Conservation (phyloP, 2,329 filamentous ascomycete species). For the Colletotrichum somersetense region DNA sequence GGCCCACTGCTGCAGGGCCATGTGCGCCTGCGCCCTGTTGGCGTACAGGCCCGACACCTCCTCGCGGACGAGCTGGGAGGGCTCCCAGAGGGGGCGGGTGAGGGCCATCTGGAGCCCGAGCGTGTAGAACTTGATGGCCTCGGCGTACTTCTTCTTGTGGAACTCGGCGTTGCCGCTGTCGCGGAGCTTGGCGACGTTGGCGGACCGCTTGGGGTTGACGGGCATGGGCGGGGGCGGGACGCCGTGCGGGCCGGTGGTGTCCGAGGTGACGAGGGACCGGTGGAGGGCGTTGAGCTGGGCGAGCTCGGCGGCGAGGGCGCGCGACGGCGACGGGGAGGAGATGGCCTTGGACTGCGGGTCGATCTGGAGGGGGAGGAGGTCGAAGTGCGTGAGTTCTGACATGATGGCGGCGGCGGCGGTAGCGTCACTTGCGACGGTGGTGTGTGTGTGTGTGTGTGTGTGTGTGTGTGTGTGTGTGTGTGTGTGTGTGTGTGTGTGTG, state of each 20-base stretch:
- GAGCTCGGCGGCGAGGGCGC: constrained; percentile 74
- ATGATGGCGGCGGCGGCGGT: constrained; percentile 50
- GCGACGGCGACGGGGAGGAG: constrained; percentile 60
- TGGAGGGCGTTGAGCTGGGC: constrained; percentile 83
- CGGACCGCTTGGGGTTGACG: constrained; percentile 91
- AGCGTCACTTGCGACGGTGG: background rate
- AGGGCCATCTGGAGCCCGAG: constrained; percentile 93
- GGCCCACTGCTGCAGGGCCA: constrained; percentile 84
- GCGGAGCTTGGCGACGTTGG: constrained; percentile 89
- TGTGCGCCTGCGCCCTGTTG: constrained; percentile 91
- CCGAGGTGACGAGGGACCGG: constrained; percentile 76
- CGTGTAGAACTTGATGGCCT: constrained; percentile 85
- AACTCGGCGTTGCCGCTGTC: constrained; percentile 87
- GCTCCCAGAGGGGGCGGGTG: constrained; percentile 87
- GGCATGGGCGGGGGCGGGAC: constrained; percentile 89
- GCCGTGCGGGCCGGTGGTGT: constrained; percentile 63
- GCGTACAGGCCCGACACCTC: constrained; percentile 84
- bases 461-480: too few species aligned
- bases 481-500: background rate
- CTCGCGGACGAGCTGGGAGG: constrained; percentile 83
- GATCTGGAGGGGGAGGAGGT: constrained; percentile 83
- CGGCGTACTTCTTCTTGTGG: constrained; percentile 79
- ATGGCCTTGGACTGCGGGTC: constrained; percentile 87
- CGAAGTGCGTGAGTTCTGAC: constrained; percentile 80
- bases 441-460: background rate